A percentile compares a stretch with the other conserved stretches of the same genome.
Evolutionary conservation across 2,329 filamentous ascomycete genomes (phyloP).

Genomic region (Stachybotrys elegans): DNA sequence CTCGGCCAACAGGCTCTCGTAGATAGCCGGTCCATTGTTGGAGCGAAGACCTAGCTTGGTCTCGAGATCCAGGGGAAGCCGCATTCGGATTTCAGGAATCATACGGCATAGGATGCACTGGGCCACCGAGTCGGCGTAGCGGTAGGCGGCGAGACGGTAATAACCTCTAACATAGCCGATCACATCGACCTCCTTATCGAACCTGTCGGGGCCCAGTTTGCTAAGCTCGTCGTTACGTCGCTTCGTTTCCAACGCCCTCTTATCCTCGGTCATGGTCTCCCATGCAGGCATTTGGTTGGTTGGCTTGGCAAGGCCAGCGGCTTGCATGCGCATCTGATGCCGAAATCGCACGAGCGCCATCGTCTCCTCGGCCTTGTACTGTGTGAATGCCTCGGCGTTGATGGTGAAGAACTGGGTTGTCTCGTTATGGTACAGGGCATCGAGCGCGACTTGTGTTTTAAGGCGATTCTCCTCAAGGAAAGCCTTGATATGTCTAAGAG

Average conservation of each 20-base stretch:
- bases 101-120: slow-evolving; percentile 44
- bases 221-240: slow-evolving; percentile 34
- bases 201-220: slow-evolving; percentile 54
- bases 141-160: slow-evolving; percentile 60
- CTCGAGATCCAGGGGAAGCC: slow-evolving; percentile 38
- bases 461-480: slow-evolving; percentile 37
- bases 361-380: slow-evolving; percentile 41
- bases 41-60: slow-evolving; percentile 34
- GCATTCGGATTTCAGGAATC: slow-evolving; percentile 36
- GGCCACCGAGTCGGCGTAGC: slow-evolving; percentile 55
- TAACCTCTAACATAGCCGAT: slow-evolving; percentile 62
- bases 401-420: slow-evolving; percentile 52
- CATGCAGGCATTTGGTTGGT: slow-evolving; percentile 27
- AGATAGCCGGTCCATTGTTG: slow-evolving; percentile 21
- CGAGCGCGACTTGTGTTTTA: slow-evolving; percentile 31
- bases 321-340: slow-evolving; percentile 43
- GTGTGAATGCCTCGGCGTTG: slow-evolving; percentile 42
- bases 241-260: slow-evolving; percentile 37
- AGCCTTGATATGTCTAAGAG: slow-evolving; percentile 32
- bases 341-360: slow-evolving; percentile 41
- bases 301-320: slow-evolving; percentile 21
- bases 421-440: slow-evolving; percentile 48
- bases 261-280: slow-evolving; percentile 43
- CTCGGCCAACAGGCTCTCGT: slow-evolving; percentile 43
- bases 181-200: slow-evolving; percentile 54